Conservation (phyloP, 2,329 filamentous ascomycete genomes). For the Aspergillus glaucus region DNA sequence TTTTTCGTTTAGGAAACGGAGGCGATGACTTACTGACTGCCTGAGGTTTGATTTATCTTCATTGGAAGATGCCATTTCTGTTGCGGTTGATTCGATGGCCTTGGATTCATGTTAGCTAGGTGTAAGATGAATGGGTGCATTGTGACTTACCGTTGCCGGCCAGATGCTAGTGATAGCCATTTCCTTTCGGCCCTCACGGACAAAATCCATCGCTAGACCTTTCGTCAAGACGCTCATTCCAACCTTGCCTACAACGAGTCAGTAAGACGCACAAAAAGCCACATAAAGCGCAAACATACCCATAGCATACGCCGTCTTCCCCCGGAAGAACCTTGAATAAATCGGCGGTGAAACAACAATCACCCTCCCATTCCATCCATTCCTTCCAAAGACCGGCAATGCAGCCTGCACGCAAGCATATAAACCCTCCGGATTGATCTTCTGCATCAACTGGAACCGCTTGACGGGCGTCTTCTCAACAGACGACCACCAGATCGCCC, state of each 20-base stretch:
- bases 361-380: constrained; percentile 55
- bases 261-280: neutral
- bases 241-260: constrained; percentile 54
- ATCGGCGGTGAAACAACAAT: constrained; percentile 79
- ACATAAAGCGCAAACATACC: constrained; percentile 24
- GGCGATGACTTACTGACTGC: constrained; percentile 43
- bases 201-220: constrained; percentile 75
- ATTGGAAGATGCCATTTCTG: constrained; percentile 48
- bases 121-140: neutral
- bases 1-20: neutral
- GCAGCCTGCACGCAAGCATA: constrained; percentile 65
- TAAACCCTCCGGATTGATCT: constrained; percentile 67
- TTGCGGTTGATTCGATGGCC: constrained; percentile 71
- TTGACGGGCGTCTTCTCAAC: constrained; percentile 67
- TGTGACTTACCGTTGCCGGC: constrained; percentile 63
- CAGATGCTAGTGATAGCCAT: constrained; percentile 80
- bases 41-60: constrained; percentile 53
- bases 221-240: constrained; percentile 77
- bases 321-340: constrained; percentile 76
- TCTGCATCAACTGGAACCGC: constrained; percentile 73
- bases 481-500: constrained; percentile 78
- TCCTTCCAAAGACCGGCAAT: constrained; percentile 58
- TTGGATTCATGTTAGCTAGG: constrained; percentile 12
- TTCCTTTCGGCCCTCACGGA: constrained; percentile 55
- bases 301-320: constrained; percentile 78